Percentiles rank a stretch among this genome's conserved stretches.
These are phyloP conservation scores for Saccharomycopsis schoenii DNA, from an alignment of 805 yeast species.

Conservation along the genomic window DNA sequence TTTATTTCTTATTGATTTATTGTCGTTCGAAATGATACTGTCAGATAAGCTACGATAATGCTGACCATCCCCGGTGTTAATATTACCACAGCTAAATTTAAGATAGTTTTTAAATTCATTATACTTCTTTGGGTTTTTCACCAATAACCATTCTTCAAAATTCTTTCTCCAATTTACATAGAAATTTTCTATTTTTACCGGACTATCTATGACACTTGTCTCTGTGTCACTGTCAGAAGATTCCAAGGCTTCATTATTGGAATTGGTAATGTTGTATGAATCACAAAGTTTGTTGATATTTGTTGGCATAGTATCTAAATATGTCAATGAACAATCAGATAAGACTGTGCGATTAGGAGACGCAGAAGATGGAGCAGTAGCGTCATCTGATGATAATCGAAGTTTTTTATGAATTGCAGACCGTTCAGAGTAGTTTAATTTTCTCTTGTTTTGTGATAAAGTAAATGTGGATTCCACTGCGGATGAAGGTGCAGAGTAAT, in stretches of 20 bases:
- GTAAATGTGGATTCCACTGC: background rate
- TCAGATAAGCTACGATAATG: background rate
- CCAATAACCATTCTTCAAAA: slow-evolving; percentile 32
- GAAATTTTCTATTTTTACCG: slow-evolving; percentile 23
- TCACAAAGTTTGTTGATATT: slow-evolving; percentile 9
- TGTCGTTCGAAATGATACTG: slow-evolving; percentile 10
- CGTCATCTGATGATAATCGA: background rate
- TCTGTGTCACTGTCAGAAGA: slow-evolving; percentile 2
- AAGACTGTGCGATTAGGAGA: background rate
- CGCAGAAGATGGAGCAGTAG: background rate
- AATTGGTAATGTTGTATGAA: slow-evolving; percentile 22
- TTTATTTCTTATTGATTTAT: slow-evolving; percentile 18
- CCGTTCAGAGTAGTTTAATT: background rate
- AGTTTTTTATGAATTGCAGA: background rate
- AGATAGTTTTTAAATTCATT: slow-evolving; percentile 31
- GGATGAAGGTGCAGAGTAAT: background rate
- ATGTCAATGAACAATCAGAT: slow-evolving; percentile 20
- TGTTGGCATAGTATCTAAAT: slow-evolving; percentile 16
- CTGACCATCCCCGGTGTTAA: background rate
- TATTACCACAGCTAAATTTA: slow-evolving; percentile 20
- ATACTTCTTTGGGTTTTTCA: slow-evolving; percentile 31
- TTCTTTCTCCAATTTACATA: slow-evolving; percentile 37
- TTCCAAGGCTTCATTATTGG: slow-evolving; percentile 6
- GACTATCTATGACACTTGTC: background rate
- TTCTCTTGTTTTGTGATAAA: background rate